Percentiles rank a stretch among this genome's conserved stretches.
These are phyloP conservation scores for Colletotrichum salicis DNA, from an alignment of 2,329 filamentous ascomycete species.

Conservation along the genomic window DNA sequence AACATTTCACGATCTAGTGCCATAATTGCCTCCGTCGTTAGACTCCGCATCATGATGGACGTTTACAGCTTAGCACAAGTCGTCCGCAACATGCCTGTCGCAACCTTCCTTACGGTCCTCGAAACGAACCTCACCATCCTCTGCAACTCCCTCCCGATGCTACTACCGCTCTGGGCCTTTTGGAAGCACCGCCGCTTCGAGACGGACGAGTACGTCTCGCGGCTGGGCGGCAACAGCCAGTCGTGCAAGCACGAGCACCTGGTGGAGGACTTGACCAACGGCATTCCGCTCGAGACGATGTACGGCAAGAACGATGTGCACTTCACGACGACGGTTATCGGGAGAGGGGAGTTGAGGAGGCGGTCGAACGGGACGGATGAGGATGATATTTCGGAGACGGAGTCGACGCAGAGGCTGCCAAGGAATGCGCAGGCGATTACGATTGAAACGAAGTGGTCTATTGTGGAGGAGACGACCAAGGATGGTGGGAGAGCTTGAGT, in stretches of 20 bases:
- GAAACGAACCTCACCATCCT: conserved; percentile 39
- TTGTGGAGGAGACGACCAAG: conserved; percentile 23
- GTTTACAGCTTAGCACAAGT: conserved; percentile 41
- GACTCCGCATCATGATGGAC: conserved; percentile 39
- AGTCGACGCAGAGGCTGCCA: conserved; percentile 14
- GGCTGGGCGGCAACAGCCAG: conserved; percentile 15
- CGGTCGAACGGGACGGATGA: neutral
- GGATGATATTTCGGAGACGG: conserved; percentile 14
- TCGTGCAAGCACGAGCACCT: conserved; percentile 21
- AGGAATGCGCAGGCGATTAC: conserved; percentile 19
- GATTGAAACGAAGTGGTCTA: conserved; percentile 26
- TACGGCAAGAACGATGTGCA: conserved; percentile 14
- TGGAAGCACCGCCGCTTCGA: conserved; percentile 26
- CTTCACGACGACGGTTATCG: conserved; percentile 18
- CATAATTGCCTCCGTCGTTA: conserved; percentile 39
- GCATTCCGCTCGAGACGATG: conserved; percentile 21
- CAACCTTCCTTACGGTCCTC: conserved; percentile 40
- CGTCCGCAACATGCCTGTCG: conserved; percentile 38
- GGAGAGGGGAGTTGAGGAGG: neutral
- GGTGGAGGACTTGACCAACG: conserved; percentile 25
- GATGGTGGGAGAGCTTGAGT: neutral
- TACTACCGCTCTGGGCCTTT: conserved; percentile 22
- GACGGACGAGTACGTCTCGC: conserved; percentile 21
- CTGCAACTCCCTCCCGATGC: conserved; percentile 40
- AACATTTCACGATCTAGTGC: conserved; percentile 29